phyloP scores from a whole-genome alignment of 331 rosid genomes.

The Quercus phellos region DNA sequence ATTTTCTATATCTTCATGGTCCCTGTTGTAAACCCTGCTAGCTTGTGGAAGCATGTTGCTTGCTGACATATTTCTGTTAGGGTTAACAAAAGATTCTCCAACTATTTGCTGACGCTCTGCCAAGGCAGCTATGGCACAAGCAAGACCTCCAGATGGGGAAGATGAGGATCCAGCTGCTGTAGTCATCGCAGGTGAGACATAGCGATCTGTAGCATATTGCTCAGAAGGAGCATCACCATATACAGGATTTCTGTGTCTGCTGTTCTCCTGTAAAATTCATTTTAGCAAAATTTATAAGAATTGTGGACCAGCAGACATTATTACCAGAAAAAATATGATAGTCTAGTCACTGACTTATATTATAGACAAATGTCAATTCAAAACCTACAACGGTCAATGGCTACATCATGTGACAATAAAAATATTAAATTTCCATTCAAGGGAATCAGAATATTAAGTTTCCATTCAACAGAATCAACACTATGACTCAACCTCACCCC shows the following conservation, averaged over 20 bases:
- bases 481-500: neutral
- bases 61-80: conserved; percentile 37
- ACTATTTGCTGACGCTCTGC: conserved; percentile 90
- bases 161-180: conserved; percentile 63
- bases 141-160: conserved; percentile 93
- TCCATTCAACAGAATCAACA: too few relatives aligned
- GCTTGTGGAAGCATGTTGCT: conserved; percentile 50
- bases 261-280: conserved; percentile 57
- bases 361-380: neutral
- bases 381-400: neutral
- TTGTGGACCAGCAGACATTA: neutral
- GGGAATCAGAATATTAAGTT: too few relatives aligned
- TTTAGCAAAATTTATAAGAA: conserved; percentile 13
- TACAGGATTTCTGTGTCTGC: conserved; percentile 52
- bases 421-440: neutral
- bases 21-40: conserved; percentile 52
- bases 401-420: neutral
- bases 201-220: conserved; percentile 34
- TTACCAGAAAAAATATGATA: neutral
- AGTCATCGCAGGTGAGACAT: conserved; percentile 39
- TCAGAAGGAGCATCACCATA: conserved; percentile 45
- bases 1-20: conserved; percentile 37
- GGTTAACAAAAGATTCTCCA: conserved; percentile 50
- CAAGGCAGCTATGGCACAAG: conserved; percentile 95
- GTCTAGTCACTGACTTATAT: neutral